phyloP scores from a whole-genome alignment of 805 yeast species.

The Saccharomyces mikatae region DNA sequence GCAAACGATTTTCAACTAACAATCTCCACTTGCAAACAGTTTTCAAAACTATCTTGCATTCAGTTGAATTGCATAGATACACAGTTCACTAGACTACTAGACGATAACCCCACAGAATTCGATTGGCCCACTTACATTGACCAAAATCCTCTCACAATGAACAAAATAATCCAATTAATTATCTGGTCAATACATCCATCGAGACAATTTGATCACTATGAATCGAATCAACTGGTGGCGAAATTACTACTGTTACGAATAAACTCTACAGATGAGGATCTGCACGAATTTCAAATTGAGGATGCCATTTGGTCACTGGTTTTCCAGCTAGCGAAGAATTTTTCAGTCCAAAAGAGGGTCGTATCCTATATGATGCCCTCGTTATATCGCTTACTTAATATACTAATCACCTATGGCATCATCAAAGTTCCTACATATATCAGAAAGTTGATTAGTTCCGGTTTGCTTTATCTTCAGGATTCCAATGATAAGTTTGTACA shows the following conservation, averaged over 20 bases:
- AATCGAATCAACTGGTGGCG: slow-evolving; percentile 26
- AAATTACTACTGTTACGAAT: slow-evolving; percentile 24
- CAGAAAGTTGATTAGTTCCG: slow-evolving; percentile 77
- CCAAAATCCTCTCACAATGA: slow-evolving; percentile 16
- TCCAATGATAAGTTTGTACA: slow-evolving; percentile 46
- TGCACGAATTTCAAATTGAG: slow-evolving; percentile 31
- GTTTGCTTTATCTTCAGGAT: slow-evolving; percentile 59
- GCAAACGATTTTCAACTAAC: slow-evolving; percentile 16
- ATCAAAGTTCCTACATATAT: slow-evolving; percentile 53
- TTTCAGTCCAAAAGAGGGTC: slow-evolving; percentile 23
- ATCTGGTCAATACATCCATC: slow-evolving; percentile 30
- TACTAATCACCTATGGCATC: slow-evolving; percentile 34
- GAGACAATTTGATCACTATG: slow-evolving; percentile 20
- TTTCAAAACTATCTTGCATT: slow-evolving; percentile 8
- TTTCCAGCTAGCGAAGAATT: slow-evolving; percentile 30
- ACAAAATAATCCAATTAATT: slow-evolving; percentile 24
- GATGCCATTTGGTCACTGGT: slow-evolving; percentile 31
- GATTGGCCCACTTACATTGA: slow-evolving; percentile 29
- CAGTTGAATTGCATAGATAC: slow-evolving; percentile 18
- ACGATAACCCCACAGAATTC: slow-evolving; percentile 22
- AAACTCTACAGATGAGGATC: slow-evolving; percentile 18
- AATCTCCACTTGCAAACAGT: slow-evolving; percentile 23
- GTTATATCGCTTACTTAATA: slow-evolving; percentile 40
- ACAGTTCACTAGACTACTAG: slow-evolving; percentile 18
- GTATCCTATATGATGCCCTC: slow-evolving; percentile 23